Conservation (phyloP, 2,329 filamentous ascomycete species). For the Venturia effusa region DNA sequence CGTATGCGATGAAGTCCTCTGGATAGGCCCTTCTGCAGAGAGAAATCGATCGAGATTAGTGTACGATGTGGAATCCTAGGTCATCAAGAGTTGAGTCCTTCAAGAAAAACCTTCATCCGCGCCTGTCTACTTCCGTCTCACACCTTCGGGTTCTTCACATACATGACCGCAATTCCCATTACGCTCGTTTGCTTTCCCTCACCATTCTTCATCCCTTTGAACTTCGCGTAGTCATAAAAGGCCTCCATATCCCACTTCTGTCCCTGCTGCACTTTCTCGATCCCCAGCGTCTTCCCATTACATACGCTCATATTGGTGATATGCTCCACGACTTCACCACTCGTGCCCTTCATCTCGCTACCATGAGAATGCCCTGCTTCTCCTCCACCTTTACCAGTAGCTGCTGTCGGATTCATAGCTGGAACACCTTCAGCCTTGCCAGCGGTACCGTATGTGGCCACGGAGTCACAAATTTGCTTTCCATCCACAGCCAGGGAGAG, state of each 20-base stretch:
- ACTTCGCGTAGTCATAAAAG: slow-evolving; percentile 4
- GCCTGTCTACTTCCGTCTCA: not conserved
- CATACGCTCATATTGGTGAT: slow-evolving; percentile 3
- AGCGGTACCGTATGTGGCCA: no score
- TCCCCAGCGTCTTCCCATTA: not conserved
- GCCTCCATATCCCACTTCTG: slow-evolving; percentile 6
- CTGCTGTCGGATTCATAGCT: not conserved
- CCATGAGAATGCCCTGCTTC: not conserved
- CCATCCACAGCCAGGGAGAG: not conserved
- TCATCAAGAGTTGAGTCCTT: no score
- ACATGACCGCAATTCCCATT: slow-evolving; percentile 10
- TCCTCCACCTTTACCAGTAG: not conserved
- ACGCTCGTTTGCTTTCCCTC: slow-evolving; percentile 3
- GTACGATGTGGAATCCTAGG: no score
- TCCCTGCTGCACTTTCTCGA: slow-evolving; percentile 3
- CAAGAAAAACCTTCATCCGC: not conserved
- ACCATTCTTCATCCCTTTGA: not conserved
- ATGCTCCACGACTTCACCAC: not conserved
- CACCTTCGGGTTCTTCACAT: not conserved
- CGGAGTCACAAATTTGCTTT: slow-evolving; percentile 1
- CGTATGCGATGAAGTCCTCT: not conserved
- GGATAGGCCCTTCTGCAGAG: no score
- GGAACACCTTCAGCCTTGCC: not conserved
- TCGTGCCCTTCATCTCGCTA: not conserved
- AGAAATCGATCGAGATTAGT: not conserved